Conservation (phyloP, 768 basidiomycete species). For the Pholiota microspora region DNA sequence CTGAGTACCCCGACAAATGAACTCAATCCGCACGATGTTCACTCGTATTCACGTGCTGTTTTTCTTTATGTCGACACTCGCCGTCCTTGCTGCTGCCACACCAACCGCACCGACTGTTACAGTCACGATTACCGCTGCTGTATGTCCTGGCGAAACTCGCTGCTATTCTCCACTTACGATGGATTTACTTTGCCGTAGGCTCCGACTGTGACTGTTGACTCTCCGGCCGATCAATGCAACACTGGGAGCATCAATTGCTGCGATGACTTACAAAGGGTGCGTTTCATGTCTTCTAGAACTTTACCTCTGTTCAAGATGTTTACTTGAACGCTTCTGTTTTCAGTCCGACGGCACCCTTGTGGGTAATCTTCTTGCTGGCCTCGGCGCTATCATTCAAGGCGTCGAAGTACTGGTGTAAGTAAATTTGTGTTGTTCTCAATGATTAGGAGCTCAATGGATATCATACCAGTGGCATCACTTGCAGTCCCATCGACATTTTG, state of each 20-base stretch:
- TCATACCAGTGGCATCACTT: conserved; percentile 13
- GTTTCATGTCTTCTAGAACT: neutral
- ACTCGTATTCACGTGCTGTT: conserved; percentile 11
- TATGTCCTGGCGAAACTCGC: too few relatives aligned
- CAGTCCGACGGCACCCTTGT: conserved; percentile 14
- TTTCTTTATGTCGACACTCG: conserved; percentile 14
- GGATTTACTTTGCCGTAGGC: neutral
- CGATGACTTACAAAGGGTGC: conserved; percentile 15
- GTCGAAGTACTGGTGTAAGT: conserved; percentile 18
- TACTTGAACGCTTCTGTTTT: neutral
- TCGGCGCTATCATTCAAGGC: conserved; percentile 16
- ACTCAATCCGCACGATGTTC: conserved; percentile 5
- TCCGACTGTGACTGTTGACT: conserved; percentile 9
- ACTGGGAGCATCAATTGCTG: conserved; percentile 21
- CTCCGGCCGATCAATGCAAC: conserved; percentile 21
- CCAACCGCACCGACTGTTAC: too few relatives aligned
- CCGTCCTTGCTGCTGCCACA: conserved; percentile 22
- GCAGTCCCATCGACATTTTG: conserved; percentile 20
- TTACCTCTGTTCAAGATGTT: neutral
- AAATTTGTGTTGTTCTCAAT: too few relatives aligned
- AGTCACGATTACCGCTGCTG: conserved; percentile 14
- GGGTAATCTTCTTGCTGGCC: conserved; percentile 10
- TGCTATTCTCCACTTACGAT: neutral
- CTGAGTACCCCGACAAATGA: neutral
- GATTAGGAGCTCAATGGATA: neutral